phyloP scores from a whole-genome alignment of 2,329 filamentous ascomycete species.

The Colletotrichum sp. region DNA sequence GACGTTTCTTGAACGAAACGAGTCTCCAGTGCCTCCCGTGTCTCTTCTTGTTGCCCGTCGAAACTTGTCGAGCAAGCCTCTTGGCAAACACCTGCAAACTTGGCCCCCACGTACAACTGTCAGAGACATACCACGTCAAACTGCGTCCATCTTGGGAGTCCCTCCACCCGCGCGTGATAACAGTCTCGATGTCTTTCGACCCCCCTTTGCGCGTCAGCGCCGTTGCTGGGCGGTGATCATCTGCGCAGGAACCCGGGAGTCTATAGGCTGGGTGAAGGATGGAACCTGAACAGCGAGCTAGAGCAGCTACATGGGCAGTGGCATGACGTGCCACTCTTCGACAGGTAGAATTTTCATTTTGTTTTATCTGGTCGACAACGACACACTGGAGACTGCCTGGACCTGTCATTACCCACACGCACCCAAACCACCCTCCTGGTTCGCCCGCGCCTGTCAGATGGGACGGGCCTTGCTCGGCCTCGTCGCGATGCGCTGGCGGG shows the following conservation, averaged over 20 bases:
- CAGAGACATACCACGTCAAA: conserved; percentile 5
- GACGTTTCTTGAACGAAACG: not conserved
- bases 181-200: not conserved
- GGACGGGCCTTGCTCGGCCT: conserved; percentile 16
- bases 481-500: conserved; percentile 18
- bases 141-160: not conserved
- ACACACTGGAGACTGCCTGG: not conserved
- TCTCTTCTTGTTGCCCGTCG: not conserved
- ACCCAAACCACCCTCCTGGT: not conserved
- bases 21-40: not conserved
- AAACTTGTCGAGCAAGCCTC: not conserved
- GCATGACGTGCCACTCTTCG: conserved; percentile 11
- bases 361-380: not conserved
- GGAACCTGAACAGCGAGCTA: not conserved
- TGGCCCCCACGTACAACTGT: not conserved
- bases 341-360: not conserved
- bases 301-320: not conserved
- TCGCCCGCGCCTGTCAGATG: conserved; percentile 13
- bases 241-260: conserved; percentile 34
- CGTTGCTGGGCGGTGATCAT: conserved; percentile 26
- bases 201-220: not conserved
- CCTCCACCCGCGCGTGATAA: conserved; percentile 9
- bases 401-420: not conserved
- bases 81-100: not conserved
- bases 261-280: conserved; percentile 4